phyloP scores from a whole-genome alignment of 345 rosid genomes.

The Citropsis articulata region DNA sequence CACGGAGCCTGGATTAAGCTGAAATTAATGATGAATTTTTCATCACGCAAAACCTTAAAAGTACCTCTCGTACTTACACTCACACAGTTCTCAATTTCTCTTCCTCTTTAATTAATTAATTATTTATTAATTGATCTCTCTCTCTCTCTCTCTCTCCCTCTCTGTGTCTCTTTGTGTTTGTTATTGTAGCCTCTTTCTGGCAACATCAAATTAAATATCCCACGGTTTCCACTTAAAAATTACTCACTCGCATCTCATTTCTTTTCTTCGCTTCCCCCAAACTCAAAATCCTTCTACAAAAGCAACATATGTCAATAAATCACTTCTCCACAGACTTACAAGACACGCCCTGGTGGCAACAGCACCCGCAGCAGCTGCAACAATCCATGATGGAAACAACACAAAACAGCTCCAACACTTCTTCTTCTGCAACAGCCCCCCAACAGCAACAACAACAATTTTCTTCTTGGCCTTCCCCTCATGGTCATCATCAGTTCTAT shows the following conservation, averaged over 20 bases:
- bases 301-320: slow-evolving; percentile 40
- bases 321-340: slow-evolving; percentile 40
- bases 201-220: slow-evolving; percentile 25
- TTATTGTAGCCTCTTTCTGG: slow-evolving; percentile 18
- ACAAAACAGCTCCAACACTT: background rate
- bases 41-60: slow-evolving; percentile 33
- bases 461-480: slow-evolving; percentile 14
- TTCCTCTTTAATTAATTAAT: background rate
- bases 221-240: slow-evolving; percentile 35
- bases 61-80: slow-evolving; percentile 21
- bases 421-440: slow-evolving; percentile 1
- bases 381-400: slow-evolving; percentile 33
- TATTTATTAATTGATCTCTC: background rate
- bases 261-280: background rate
- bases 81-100: background rate
- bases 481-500: background rate
- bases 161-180: background rate
- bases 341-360: slow-evolving; percentile 44
- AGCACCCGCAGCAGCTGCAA: background rate
- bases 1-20: slow-evolving; percentile 8
- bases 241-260: background rate
- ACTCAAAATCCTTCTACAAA: background rate
- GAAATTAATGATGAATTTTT: slow-evolving; percentile 24
- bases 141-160: background rate
- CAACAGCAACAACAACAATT: slow-evolving; percentile 14